A percentile compares a stretch with the other conserved stretches of the same genome.
Evolutionary conservation across 164 flowering plant species (phyloP).

Genomic region (Malania oleifera): DNA sequence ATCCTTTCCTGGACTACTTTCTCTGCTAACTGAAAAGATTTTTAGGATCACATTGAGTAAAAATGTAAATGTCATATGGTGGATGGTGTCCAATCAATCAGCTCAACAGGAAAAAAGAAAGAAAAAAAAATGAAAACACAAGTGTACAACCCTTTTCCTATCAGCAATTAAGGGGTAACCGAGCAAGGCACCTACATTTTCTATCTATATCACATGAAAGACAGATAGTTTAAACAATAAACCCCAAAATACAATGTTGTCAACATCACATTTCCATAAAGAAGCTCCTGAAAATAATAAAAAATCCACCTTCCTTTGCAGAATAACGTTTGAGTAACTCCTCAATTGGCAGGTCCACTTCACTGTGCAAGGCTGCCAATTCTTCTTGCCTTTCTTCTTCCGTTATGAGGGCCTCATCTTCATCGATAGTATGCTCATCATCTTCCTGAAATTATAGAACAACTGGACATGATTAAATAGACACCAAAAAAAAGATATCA

Average conservation of each 20-base stretch:
- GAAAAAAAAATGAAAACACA: neutral
- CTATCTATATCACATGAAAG: no score
- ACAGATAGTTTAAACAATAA: neutral
- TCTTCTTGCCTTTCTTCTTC: slow-evolving; percentile 84
- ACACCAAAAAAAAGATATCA: no score
- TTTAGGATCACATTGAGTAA: slow-evolving; percentile 17
- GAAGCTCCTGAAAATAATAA: neutral
- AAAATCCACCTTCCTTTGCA: slow-evolving; percentile 34
- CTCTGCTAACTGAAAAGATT: slow-evolving; percentile 43
- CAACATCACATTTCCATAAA: neutral
- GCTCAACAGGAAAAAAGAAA: neutral
- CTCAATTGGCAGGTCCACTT: slow-evolving; percentile 80
- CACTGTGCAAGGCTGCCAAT: slow-evolving; percentile 72
- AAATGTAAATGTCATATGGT: slow-evolving; percentile 2
- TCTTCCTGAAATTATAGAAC: slow-evolving; percentile 66
- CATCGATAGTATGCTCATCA: slow-evolving; percentile 88
- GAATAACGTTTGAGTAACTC: slow-evolving; percentile 77
- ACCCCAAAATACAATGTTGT: neutral
- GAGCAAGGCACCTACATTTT: no score
- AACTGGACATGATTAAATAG: neutral
- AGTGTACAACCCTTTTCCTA: neutral
- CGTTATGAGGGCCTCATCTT: slow-evolving; percentile 88
- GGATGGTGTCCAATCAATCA: no score
- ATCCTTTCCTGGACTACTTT: slow-evolving; percentile 32
- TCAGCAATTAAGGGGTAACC: neutral